These are phyloP conservation scores for Erodium trifolium DNA, from an alignment of 441 rosid genomes.

Conservation along the genomic window DNA sequence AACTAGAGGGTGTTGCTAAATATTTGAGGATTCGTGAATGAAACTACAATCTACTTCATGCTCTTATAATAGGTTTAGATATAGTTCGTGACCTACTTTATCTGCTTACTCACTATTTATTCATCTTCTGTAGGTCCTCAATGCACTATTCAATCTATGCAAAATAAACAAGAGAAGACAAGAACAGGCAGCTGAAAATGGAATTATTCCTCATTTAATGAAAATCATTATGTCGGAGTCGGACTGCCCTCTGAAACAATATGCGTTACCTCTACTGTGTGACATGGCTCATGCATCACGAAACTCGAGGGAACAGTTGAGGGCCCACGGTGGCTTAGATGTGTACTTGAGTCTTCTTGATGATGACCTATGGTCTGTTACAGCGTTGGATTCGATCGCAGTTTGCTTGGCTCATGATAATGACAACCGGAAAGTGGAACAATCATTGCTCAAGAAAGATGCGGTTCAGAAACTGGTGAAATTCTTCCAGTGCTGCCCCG, in stretches of 20 bases:
- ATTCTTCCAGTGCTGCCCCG: constrained; percentile 89
- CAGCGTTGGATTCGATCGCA: constrained; percentile 93
- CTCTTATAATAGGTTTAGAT: background rate
- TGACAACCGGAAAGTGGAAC: constrained; percentile 90
- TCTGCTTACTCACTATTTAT: background rate
- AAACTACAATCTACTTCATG: background rate
- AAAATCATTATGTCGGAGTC: constrained; percentile 69
- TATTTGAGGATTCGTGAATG: background rate
- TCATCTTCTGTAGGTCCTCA: constrained; percentile 47
- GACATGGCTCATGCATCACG: constrained; percentile 99
- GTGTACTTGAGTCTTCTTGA: constrained; percentile 87
- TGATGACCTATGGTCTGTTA: constrained; percentile 76
- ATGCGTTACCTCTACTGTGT: constrained; percentile 81
- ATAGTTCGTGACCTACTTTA: background rate
- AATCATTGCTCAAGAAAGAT: constrained; percentile 76
- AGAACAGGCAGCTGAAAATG: constrained; percentile 99
- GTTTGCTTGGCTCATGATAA: constrained; percentile 97
- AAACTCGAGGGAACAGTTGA: constrained; percentile 92
- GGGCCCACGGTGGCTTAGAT: constrained; percentile 93
- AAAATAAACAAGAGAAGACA: constrained; percentile 98
- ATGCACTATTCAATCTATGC: constrained; percentile 89
- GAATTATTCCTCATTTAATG: constrained; percentile 94
- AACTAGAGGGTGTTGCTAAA: background rate
- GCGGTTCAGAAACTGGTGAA: constrained; percentile 79
- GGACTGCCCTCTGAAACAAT: constrained; percentile 48